These are phyloP conservation scores for Ampelocalamus luodianensis DNA, from an alignment of 176 grass and related monocot species.

Conservation along the genomic window DNA sequence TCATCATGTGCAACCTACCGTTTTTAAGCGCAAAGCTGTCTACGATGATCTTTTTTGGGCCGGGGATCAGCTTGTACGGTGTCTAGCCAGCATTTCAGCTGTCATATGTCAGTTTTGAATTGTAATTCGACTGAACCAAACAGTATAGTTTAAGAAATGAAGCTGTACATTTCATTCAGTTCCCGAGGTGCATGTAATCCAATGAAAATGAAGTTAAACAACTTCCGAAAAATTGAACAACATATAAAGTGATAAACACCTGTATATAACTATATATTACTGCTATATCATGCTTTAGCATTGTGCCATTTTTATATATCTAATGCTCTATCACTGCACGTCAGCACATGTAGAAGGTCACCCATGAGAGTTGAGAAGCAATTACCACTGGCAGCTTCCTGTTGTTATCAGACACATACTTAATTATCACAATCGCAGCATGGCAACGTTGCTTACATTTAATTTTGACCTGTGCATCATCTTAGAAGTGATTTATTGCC, in stretches of 20 bases:
- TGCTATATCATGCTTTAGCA: background rate
- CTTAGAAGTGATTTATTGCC: background rate
- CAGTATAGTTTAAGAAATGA: background rate
- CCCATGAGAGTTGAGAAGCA: background rate
- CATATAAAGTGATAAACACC: background rate
- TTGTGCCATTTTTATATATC: background rate
- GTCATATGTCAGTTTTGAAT: background rate
- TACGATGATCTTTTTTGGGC: background rate
- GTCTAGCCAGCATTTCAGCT: background rate
- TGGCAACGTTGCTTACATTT: background rate
- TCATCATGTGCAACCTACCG: background rate
- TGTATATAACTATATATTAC: background rate
- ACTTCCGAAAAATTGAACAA: background rate
- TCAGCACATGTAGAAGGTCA: background rate
- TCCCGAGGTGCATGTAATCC: background rate
- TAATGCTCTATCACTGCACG: background rate
- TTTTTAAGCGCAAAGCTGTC: background rate
- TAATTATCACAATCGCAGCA: background rate
- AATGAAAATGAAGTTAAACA: background rate
- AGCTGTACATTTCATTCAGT: background rate
- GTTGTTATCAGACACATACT: background rate
- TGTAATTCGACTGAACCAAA: background rate
- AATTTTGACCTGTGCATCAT: background rate
- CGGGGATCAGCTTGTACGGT: background rate
- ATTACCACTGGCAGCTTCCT: background rate